Base-by-base conservation (phyloP, 2,329 filamentous ascomycete genomes). In the Aspergillus sp. region DNA sequence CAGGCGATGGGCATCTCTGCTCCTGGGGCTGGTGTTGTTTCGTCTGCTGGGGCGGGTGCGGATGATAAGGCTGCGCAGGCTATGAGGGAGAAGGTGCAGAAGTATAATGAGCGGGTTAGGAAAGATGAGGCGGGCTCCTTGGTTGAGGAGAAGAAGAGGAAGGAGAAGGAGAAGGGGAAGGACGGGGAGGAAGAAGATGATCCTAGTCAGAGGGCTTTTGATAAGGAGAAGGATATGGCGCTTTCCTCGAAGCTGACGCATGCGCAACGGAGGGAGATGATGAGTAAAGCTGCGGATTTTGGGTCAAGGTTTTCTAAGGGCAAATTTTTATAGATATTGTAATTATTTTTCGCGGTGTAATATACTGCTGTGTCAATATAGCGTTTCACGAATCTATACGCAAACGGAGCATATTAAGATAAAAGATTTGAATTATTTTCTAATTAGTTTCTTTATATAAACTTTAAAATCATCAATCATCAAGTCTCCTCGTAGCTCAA, bases 191-290 rank as follows among this genome's bases (percentile, higher is more conserved):
- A 91, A 62, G 90, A 95, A 20, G 93, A 97, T 75, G 93, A 98
- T 71, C 93, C 95, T 0, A 96, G 91, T 73, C 89, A 89, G 75
- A 82, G 93, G 60, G 89, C 86, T 0, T 98, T 98, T 75, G 91
- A 97, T 76, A 83, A 87, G 61, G 91, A 97, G 73, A 98, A 97
- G 78, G 95, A 98, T 73, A 96, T 98, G 86, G 89, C 86, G 40
- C 77, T 90, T 2, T 88, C 88, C 8, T 85, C 86, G 17, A 86
- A 85, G 67, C 86, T 97, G 53, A 89, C 86, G 24, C 80, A 86
- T 63, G 82, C 87, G 37, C 87, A 96, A 78, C 85, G 88, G 65
- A 85, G 85, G 66, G 89, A 97, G 65, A 79, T 98, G 79, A 73
- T 97, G 59, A 89, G 85, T 64, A 89, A 89, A 70, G 89, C 91